A percentile compares a stretch with the other conserved stretches of the same genome.
These are phyloP conservation scores for Rhynchospora tenuis DNA, from an alignment of 176 grass and related monocot species.

Conservation along the genomic window DNA sequence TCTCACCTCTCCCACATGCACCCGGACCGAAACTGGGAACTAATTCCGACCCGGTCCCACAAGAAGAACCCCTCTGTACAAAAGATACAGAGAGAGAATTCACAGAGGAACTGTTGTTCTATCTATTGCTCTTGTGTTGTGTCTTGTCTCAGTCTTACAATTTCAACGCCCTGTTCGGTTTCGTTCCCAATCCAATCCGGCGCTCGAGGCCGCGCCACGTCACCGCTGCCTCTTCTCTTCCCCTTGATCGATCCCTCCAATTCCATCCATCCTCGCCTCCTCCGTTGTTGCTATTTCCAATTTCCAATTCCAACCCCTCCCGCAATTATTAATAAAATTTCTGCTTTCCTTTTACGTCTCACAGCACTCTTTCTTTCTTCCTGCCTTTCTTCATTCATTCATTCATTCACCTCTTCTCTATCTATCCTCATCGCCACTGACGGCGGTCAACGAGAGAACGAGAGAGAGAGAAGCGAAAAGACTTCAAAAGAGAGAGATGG, in stretches of 20 bases:
- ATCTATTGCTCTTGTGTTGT: slow-evolving; percentile 7
- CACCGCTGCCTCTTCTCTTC: slow-evolving; percentile 35
- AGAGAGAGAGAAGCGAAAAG: neutral
- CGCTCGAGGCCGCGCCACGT: slow-evolving; percentile 49
- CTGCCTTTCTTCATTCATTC: neutral
- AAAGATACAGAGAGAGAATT: neutral
- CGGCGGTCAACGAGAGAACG: slow-evolving; percentile 45
- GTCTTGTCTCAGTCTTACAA: neutral
- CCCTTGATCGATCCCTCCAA: slow-evolving; percentile 27
- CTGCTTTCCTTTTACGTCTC: neutral
- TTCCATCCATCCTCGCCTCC: slow-evolving; percentile 19
- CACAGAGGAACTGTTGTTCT: neutral
- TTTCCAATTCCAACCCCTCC: neutral
- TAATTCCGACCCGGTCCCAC: neutral
- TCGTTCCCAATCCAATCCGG: slow-evolving; percentile 12
- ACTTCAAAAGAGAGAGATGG: neutral
- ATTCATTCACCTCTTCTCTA: neutral
- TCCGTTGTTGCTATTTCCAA: neutral
- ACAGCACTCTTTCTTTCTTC: neutral
- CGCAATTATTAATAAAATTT: slow-evolving; percentile 9
- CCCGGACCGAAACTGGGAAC: neutral
- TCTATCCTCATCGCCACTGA: neutral
- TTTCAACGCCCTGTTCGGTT: slow-evolving; percentile 3
- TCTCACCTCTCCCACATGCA: neutral
- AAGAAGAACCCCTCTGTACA: neutral